phyloP scores from a whole-genome alignment of 352 stramenopile genomes.

The Aphanomyces invadans region DNA sequence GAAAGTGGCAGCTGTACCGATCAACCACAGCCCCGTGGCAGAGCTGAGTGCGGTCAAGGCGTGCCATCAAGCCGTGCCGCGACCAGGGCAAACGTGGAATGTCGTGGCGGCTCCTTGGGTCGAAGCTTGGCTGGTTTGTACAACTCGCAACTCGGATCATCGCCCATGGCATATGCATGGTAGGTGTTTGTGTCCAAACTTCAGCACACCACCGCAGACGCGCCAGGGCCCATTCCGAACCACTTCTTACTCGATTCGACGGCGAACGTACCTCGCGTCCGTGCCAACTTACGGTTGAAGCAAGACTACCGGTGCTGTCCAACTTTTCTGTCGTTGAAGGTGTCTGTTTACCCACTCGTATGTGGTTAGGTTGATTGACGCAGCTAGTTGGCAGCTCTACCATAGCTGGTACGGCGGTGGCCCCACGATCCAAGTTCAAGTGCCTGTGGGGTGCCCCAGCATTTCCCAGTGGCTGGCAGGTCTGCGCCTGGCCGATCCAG shows the following conservation, averaged over 20 bases:
- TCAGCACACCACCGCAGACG: background rate
- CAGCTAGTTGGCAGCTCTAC: constrained; percentile 12
- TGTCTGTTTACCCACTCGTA: background rate
- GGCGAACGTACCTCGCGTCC: background rate
- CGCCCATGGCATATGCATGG: background rate
- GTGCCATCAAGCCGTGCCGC: constrained; percentile 11
- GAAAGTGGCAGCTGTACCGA: background rate
- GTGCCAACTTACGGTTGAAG: constrained; percentile 3
- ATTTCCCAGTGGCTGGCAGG: constrained; percentile 4
- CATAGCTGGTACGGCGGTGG: constrained; percentile 19
- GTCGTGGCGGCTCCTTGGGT: constrained; percentile 4
- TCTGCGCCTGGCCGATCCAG: background rate
- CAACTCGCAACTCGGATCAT: background rate
- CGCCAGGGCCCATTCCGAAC: constrained; percentile 13
- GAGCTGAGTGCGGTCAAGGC: constrained; percentile 9
- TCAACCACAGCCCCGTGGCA: constrained; percentile 10
- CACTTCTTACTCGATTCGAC: background rate
- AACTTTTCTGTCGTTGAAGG: background rate
- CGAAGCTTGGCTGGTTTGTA: constrained; percentile 16
- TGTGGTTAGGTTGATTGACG: constrained; percentile 12
- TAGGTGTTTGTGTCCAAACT: constrained; percentile 20
- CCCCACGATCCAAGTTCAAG: constrained; percentile 1
- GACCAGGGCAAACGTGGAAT: constrained; percentile 15
- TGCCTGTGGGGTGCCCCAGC: background rate
- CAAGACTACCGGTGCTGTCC: constrained; percentile 4